Conservation (phyloP, 2,329 filamentous ascomycete genomes). For the Lachnellula arida region DNA sequence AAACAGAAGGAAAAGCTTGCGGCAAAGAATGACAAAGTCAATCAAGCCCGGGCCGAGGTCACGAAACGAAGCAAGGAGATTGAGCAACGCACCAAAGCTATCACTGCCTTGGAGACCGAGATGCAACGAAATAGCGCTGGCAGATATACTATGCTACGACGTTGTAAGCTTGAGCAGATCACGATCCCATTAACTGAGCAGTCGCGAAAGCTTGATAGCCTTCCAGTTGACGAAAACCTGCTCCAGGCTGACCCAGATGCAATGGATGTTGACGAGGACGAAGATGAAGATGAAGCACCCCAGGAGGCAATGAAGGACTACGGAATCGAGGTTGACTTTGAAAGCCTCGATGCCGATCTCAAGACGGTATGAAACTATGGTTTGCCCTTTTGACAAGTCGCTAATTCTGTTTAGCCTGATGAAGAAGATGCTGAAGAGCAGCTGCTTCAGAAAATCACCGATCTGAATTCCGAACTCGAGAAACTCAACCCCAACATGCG, state of each 20-base stretch:
- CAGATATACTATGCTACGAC: constrained; percentile 78
- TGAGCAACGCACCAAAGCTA: constrained; percentile 67
- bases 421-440: constrained; percentile 68
- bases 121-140: constrained; percentile 80
- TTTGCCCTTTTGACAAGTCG: constrained; percentile 13
- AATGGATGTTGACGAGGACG: constrained; percentile 91
- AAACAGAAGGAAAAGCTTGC: constrained; percentile 63
- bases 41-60: constrained; percentile 72
- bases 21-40: constrained; percentile 68
- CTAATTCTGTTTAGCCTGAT: constrained; percentile 49
- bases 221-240: constrained; percentile 83
- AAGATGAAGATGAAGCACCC: constrained; percentile 66
- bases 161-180: constrained; percentile 92
- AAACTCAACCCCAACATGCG: constrained; percentile 97
- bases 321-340: constrained; percentile 86
- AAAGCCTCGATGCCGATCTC: constrained; percentile 73
- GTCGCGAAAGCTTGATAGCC: constrained; percentile 67
- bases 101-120: constrained; percentile 75
- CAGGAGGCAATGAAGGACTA: constrained; percentile 75
- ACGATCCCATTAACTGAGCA: constrained; percentile 71
- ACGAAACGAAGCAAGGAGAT: constrained; percentile 82
- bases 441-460: constrained; percentile 71
- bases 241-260: constrained; percentile 74
- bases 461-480: constrained; percentile 74
- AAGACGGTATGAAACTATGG: constrained; percentile 56